Percentiles rank a stretch among this genome's conserved stretches.
Evolutionary conservation across 345 rosid genomes (phyloP).

Genomic region (Brassica rapa): DNA sequence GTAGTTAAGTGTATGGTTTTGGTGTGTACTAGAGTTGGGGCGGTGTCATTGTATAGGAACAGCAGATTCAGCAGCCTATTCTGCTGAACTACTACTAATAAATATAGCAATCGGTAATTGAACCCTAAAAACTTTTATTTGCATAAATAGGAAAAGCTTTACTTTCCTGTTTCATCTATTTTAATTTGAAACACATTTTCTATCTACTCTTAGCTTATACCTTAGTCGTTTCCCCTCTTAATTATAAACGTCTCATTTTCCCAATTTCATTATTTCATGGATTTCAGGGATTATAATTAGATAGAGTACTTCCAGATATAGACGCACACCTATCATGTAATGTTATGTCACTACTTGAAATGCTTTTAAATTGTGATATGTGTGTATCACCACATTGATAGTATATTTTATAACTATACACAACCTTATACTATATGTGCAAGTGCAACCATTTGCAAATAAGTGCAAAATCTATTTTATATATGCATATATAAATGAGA

Average conservation of each 20-base stretch:
- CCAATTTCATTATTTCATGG: conserved; percentile 7
- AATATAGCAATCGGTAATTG: conserved; percentile 27
- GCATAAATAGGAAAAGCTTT: conserved; percentile 28
- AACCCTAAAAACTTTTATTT: conserved; percentile 12
- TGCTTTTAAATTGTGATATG: background rate
- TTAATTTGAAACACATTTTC: conserved; percentile 7
- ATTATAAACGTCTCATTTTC: background rate
- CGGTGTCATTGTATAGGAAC: conserved; percentile 42
- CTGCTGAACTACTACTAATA: conserved; percentile 10
- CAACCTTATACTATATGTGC: background rate
- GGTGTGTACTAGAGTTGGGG: conserved; percentile 29
- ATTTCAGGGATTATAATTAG: conserved; percentile 20
- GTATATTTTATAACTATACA: background rate
- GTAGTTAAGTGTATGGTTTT: background rate
- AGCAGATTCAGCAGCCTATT: conserved; percentile 33
- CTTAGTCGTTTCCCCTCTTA: conserved; percentile 7
- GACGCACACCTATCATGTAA: conserved; percentile 30
- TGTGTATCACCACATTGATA: background rate
- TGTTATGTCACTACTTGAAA: conserved; percentile 24
- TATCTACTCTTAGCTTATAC: conserved; percentile 14
- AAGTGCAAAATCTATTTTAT: background rate
- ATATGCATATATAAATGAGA: background rate
- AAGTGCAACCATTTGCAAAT: background rate
- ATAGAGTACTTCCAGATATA: conserved; percentile 8
- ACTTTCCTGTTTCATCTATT: conserved; percentile 25